These are phyloP conservation scores for Tulasnella sp. DNA, from an alignment of 768 basidiomycete species.

Conservation along the genomic window DNA sequence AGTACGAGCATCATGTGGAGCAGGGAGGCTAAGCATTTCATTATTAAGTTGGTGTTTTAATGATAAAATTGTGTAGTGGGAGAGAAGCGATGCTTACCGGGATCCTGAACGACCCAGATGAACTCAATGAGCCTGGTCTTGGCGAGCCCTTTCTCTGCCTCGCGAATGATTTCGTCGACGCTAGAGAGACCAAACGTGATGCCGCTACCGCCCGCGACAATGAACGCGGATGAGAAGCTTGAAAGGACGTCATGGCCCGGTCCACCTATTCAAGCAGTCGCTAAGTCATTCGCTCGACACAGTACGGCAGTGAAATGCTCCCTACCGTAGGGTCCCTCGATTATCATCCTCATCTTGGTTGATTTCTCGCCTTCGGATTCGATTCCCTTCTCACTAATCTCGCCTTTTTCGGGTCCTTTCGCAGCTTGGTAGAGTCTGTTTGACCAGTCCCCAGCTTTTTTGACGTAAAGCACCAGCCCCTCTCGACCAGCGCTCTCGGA, in stretches of 20 bases:
- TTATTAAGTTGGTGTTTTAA: conserved; percentile 31
- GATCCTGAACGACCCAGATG: conserved; percentile 62
- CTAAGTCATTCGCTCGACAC: neutral
- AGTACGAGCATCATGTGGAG: conserved; percentile 50
- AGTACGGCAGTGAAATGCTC: neutral
- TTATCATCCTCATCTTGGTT: conserved; percentile 47
- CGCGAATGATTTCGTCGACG: conserved; percentile 60
- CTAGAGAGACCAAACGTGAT: conserved; percentile 65
- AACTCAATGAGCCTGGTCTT: conserved; percentile 60
- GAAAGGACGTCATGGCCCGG: conserved; percentile 57
- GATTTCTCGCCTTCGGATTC: conserved; percentile 38
- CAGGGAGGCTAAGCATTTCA: conserved; percentile 43
- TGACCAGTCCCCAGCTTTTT: conserved; percentile 29
- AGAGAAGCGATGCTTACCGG: conserved; percentile 40
- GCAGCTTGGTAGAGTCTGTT: conserved; percentile 45
- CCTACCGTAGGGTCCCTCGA: conserved; percentile 67
- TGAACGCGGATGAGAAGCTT: conserved; percentile 63
- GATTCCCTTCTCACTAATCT: conserved; percentile 40
- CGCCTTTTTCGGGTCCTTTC: conserved; percentile 47
- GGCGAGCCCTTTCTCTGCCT: conserved; percentile 46
- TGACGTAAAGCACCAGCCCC: conserved; percentile 22
- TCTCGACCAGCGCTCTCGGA: conserved; percentile 35
- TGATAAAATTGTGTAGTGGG: neutral
- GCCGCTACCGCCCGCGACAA: conserved; percentile 74
- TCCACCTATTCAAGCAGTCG: conserved; percentile 44